Percentiles rank a stretch among this genome's conserved stretches.
Conservation (phyloP, 179 eudicot species). For the Vitellaria paradoxa region DNA sequence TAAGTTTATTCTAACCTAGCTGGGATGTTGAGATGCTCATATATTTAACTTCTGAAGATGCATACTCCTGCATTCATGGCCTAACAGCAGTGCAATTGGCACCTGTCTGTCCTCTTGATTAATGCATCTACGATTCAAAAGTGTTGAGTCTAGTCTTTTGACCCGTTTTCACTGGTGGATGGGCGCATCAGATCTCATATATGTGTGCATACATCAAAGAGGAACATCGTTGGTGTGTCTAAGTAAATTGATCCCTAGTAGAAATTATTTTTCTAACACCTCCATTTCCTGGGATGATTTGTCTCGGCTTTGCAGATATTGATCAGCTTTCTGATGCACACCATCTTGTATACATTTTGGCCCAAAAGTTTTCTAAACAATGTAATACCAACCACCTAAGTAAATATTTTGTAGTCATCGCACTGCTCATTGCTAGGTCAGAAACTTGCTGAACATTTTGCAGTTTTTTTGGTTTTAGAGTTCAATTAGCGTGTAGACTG, state of each 20-base stretch:
- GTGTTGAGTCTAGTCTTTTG: neutral
- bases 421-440: neutral
- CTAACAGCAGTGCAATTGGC: neutral
- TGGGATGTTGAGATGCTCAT: slow-evolving; percentile 4
- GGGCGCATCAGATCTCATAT: neutral
- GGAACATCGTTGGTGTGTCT: slow-evolving; percentile 2
- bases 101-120: neutral
- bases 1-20: neutral
- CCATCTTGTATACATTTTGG: neutral
- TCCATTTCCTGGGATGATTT: neutral
- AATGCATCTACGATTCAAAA: neutral
- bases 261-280: neutral
- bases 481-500: neutral
- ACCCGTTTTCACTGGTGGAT: neutral
- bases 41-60: neutral
- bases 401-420: neutral
- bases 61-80: neutral
- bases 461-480: neutral
- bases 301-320: neutral
- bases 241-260: neutral
- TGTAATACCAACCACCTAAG: neutral
- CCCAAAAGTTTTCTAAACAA: neutral
- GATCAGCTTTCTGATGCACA: slow-evolving; percentile 3
- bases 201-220: neutral
- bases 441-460: neutral